Percentiles rank a stretch among this genome's conserved stretches.
Evolutionary conservation across 495 filamentous ascomycete genomes (phyloP).

Genomic region (Amniculicola lignicola): DNA sequence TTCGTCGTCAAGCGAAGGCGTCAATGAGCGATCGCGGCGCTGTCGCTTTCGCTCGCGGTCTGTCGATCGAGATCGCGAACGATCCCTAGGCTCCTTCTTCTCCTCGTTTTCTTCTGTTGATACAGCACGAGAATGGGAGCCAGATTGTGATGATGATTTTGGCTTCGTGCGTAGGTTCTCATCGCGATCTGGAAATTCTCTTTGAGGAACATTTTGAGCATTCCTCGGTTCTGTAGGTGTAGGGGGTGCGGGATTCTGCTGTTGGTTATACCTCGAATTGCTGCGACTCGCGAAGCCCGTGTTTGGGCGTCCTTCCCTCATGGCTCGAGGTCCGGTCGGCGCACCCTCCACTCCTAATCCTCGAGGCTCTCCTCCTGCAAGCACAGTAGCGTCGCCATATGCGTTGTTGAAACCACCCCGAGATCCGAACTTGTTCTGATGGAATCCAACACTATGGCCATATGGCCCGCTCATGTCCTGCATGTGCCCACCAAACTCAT

Average conservation of each 20-base stretch:
- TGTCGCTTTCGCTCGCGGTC: conserved; percentile 52
- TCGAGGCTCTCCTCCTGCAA: conserved; percentile 42
- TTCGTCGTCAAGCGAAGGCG: conserved; percentile 48
- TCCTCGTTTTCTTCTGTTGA: conserved; percentile 32
- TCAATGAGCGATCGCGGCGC: conserved; percentile 58
- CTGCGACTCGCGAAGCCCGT: conserved; percentile 54
- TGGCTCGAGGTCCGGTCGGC: conserved; percentile 88
- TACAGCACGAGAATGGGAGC: conserved; percentile 17
- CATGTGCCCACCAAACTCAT: conserved; percentile 8
- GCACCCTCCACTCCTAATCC: conserved; percentile 71
- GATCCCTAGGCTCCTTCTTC: conserved; percentile 41
- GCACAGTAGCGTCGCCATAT: conserved; percentile 29
- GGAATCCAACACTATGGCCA: conserved; percentile 5
- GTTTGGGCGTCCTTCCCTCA: conserved; percentile 81
- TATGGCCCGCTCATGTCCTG: conserved; percentile 10
- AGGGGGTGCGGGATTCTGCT: background rate
- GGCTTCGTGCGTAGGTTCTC: conserved; percentile 18
- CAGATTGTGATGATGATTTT: conserved; percentile 17
- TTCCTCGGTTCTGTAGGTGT: background rate
- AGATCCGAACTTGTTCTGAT: conserved; percentile 14
- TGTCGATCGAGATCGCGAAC: conserved; percentile 46
- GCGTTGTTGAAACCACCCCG: conserved; percentile 25
- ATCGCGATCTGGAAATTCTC: conserved; percentile 18
- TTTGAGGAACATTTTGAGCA: background rate
- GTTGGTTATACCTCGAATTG: background rate